Evolutionary conservation across 768 basidiomycete genomes (phyloP).

Genomic region (Pleurotus tuber-regium): DNA sequence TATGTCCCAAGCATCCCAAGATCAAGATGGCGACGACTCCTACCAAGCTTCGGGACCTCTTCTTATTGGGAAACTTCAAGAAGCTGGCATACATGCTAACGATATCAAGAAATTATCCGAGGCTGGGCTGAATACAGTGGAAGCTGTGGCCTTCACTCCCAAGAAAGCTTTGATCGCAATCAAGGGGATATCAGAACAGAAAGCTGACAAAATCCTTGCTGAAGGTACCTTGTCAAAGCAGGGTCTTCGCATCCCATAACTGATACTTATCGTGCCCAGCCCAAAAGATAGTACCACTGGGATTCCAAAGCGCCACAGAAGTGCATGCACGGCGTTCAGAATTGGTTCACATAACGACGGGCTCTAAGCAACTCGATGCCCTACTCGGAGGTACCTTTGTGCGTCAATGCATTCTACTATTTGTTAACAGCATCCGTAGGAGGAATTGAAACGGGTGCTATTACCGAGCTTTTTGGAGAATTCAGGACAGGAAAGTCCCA

Average conservation of each 20-base stretch:
- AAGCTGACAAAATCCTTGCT: slow-evolving; percentile 92
- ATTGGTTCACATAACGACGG: slow-evolving; percentile 94
- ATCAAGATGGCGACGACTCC: slow-evolving; percentile 43
- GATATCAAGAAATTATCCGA: slow-evolving; percentile 96
- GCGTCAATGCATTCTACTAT: neutral
- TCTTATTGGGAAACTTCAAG: slow-evolving; percentile 80
- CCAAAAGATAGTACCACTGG: slow-evolving; percentile 93
- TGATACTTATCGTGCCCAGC: no score
- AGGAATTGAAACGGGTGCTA: slow-evolving; percentile 97
- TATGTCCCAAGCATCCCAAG: slow-evolving; percentile 60
- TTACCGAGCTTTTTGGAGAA: slow-evolving; percentile 98
- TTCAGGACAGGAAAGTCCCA: slow-evolving; percentile 99
- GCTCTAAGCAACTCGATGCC: slow-evolving; percentile 93
- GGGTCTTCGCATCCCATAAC: no score
- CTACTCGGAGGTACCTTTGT: slow-evolving; percentile 75
- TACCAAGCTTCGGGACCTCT: slow-evolving; percentile 74
- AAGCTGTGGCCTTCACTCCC: slow-evolving; percentile 94
- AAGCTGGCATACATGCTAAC: slow-evolving; percentile 83
- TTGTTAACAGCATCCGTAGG: slow-evolving; percentile 39
- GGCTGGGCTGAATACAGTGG: slow-evolving; percentile 90
- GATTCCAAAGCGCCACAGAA: slow-evolving; percentile 98
- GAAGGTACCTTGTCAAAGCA: slow-evolving; percentile 90
- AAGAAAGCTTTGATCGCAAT: slow-evolving; percentile 89
- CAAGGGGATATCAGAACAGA: slow-evolving; percentile 95
- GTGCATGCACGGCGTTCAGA: slow-evolving; percentile 94